Conservation (phyloP, 768 basidiomycete genomes). For the Butyriboletus loyo region DNA sequence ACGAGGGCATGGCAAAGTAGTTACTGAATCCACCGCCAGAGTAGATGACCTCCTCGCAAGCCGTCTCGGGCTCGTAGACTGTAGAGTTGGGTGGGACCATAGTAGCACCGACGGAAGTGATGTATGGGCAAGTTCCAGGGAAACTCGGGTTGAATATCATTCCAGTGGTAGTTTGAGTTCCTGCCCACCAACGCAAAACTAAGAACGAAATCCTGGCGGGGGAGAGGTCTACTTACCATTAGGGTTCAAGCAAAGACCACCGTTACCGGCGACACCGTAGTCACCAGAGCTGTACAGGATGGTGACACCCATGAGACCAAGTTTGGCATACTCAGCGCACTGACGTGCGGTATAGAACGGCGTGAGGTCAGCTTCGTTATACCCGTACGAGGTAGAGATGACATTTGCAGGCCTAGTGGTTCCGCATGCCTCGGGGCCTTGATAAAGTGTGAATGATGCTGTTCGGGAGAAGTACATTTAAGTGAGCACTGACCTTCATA, state of each 20-base stretch:
- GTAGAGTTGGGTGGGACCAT: constrained; percentile 37
- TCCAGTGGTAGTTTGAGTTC: no score
- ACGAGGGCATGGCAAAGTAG: constrained; percentile 36
- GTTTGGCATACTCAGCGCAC: constrained; percentile 46
- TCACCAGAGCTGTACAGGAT: constrained; percentile 46
- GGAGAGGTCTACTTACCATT: no score
- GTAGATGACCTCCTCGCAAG: constrained; percentile 28
- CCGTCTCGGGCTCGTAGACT: constrained; percentile 27
- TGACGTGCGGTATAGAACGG: constrained; percentile 39
- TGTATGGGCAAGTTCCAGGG: constrained; percentile 43
- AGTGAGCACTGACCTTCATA: constrained; percentile 13
- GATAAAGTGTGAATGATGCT: no score
- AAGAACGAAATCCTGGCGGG: no score
- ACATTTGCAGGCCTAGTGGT: constrained; percentile 34
- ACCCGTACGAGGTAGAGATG: constrained; percentile 43
- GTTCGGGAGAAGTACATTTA: neutral
- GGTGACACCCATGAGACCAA: constrained; percentile 41
- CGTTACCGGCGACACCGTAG: constrained; percentile 40
- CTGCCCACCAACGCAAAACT: no score
- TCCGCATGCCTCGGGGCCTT: constrained; percentile 36
- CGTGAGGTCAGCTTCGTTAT: constrained; percentile 36
- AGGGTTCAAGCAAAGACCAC: constrained; percentile 31
- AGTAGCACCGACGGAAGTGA: constrained; percentile 49
- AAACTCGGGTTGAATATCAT: constrained; percentile 43
- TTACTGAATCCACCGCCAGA: no score